Base-by-base conservation (phyloP, 2,329 filamentous ascomycete genomes). In the Cordyceps cicadae region DNA sequence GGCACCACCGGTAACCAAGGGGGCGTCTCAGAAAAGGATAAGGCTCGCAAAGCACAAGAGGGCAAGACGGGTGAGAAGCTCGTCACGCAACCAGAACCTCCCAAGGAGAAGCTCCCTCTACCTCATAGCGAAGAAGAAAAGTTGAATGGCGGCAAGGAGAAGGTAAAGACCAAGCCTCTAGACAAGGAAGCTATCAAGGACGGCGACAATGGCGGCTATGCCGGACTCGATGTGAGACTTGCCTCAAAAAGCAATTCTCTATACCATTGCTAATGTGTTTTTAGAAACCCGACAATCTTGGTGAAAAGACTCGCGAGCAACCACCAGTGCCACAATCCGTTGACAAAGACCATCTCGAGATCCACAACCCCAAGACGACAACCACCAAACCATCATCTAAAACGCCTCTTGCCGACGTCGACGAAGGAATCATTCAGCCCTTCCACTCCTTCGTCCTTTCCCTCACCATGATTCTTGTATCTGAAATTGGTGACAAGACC, bases 401-500 rank as follows among this genome's bases (percentile, higher is more conserved):
- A 60, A 65, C 63, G 3, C 63, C 69, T 52, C 70, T 61, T 19
- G 71, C 71, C 9, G 74, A 77, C 58, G 68, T 62, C 5, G 67
- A 67, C 7, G 82, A 81, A 11, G 85, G 87, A 62, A 78, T 92
- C 46, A 91, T 92, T 62, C 88, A 87, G 64, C 90, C 90, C 19
- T 79, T 87, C 68, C 93, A 99, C 73, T 97, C 94, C 4, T 95
- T 94, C 69, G 70, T 96, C 14, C 86, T 97, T 37, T 96, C 94
- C 17, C 86, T 97, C 63, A 93, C 92, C 62, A 99, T 97, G 94
- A 99, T 99, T 68, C 79, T 97, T 64, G 88, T 97, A 68, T 97
- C 93, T 52, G 94, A 99, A 73, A 86, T 99, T 68, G 94, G 94
- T 64, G 94, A 99, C 83, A 99, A 99, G 78, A 99, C 94, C 0